phyloP scores from a whole-genome alignment of 768 basidiomycete genomes.

The Galerina sulciceps region DNA sequence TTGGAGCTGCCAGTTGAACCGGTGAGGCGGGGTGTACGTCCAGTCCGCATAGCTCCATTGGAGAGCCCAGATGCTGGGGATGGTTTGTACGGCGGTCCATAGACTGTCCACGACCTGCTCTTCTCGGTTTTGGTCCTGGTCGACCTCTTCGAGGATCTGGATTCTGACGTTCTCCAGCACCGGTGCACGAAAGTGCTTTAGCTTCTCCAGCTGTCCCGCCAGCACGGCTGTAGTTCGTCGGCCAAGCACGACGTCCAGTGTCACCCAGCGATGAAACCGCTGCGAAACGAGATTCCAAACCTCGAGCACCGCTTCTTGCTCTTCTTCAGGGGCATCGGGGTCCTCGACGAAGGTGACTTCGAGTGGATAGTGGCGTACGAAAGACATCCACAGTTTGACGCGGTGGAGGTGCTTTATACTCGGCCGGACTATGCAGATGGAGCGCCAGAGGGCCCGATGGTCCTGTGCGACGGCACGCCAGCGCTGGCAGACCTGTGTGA shows the following conservation, averaged over 20 bases:
- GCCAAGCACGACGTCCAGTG: constrained; percentile 4
- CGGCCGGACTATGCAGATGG: constrained; percentile 11
- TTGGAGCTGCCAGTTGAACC: background rate
- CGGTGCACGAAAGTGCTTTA: background rate
- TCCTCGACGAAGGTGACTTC: constrained; percentile 9
- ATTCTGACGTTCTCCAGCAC: background rate
- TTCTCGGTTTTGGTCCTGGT: too few relatives aligned
- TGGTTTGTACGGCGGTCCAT: background rate
- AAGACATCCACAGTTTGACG: constrained; percentile 8
- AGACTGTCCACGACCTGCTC: background rate
- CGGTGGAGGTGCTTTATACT: constrained; percentile 9
- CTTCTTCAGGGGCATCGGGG: background rate
- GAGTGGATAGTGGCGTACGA: background rate
- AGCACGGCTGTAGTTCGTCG: background rate
- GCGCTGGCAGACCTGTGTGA: constrained; percentile 16
- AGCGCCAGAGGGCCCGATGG: constrained; percentile 13
- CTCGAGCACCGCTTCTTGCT: background rate
- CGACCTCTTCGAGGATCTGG: background rate
- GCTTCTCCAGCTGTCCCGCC: background rate
- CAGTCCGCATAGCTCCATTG: constrained; percentile 4
- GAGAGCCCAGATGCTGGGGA: background rate
- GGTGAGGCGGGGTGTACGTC: background rate
- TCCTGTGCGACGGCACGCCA: constrained; percentile 15
- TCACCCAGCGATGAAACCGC: constrained; percentile 4
- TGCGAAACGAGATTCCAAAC: constrained; percentile 3